phyloP scores from a whole-genome alignment of 179 eudicot species.

The Nepenthes alata region DNA sequence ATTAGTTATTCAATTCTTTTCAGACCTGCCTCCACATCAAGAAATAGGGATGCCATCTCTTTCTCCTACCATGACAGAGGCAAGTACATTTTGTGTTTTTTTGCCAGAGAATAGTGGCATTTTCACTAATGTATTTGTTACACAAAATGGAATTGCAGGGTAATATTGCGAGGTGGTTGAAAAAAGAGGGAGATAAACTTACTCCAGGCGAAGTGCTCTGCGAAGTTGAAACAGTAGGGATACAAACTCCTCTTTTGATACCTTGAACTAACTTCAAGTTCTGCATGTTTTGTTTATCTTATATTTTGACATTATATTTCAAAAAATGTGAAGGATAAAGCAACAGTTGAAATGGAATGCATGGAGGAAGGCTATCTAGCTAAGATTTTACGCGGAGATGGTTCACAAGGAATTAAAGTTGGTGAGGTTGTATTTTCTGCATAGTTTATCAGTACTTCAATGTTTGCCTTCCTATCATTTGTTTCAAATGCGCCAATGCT shows the following conservation, averaged over 20 bases:
- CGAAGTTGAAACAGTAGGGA: constrained; percentile 92
- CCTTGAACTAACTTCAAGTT: background rate
- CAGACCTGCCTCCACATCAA: constrained; percentile 91
- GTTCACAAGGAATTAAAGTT: constrained; percentile 84
- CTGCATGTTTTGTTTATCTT: constrained; percentile 3
- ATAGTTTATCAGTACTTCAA: too few relatives aligned
- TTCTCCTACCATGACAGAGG: constrained; percentile 99
- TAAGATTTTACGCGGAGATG: constrained; percentile 75
- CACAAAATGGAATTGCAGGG: constrained; percentile 44
- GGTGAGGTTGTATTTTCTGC: constrained; percentile 49
- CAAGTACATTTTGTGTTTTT: constrained; percentile 11
- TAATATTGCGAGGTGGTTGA: constrained; percentile 90
- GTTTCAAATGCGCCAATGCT: too few relatives aligned
- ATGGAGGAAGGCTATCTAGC: constrained; percentile 98
- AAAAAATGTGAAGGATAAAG: constrained; percentile 57
- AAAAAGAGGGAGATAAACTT: constrained; percentile 90
- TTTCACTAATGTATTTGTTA: background rate
- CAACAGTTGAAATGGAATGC: constrained; percentile 97
- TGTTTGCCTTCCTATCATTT: too few relatives aligned
- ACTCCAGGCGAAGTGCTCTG: constrained; percentile 92
- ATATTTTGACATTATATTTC: constrained; percentile 1
- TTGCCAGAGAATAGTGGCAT: background rate
- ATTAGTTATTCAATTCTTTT: constrained; percentile 8
- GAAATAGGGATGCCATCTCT: constrained; percentile 98
- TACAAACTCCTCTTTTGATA: background rate